Evolutionary conservation across 2,329 filamentous ascomycete species (phyloP).

Genomic region (Lecanicillium sp.): DNA sequence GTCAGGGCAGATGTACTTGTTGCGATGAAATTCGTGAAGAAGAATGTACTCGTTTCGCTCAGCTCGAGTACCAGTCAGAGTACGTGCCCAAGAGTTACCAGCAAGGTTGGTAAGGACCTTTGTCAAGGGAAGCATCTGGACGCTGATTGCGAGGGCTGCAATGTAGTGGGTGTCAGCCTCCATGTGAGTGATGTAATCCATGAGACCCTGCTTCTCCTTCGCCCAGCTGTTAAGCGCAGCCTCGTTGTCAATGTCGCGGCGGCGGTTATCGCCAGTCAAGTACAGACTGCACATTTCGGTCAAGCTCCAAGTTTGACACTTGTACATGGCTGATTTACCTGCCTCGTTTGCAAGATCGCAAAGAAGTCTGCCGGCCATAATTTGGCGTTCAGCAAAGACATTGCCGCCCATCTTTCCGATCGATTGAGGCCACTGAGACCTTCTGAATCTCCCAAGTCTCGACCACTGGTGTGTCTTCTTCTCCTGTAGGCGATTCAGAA

Average conservation of each 20-base stretch:
- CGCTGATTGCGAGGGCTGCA: constrained; percentile 77
- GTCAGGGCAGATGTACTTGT: constrained; percentile 97
- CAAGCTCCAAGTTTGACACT: constrained; percentile 96
- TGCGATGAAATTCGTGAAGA: constrained; percentile 90
- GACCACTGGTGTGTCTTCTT: constrained; percentile 95
- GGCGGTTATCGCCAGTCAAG: constrained; percentile 63
- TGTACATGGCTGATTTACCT: constrained; percentile 93
- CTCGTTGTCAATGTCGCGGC: constrained; percentile 85
- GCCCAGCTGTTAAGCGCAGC: constrained; percentile 79
- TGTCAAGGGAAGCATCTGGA: constrained; percentile 88
- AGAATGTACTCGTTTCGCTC: constrained; percentile 99
- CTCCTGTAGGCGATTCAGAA: constrained; percentile 79
- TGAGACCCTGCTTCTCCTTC: constrained; percentile 69
- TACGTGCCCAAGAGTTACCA: constrained; percentile 96
- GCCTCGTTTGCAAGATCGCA: constrained; percentile 95
- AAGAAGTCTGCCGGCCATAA: constrained; percentile 81
- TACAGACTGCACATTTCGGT: constrained; percentile 97
- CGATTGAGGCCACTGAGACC: constrained; percentile 77
- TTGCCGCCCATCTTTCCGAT: constrained; percentile 81
- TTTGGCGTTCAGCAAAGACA: constrained; percentile 86
- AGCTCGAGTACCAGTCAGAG: constrained; percentile 87
- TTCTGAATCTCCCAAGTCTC: constrained; percentile 78
- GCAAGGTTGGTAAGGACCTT: constrained; percentile 95
- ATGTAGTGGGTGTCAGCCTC: constrained; percentile 96
- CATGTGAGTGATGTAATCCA: constrained; percentile 91